phyloP scores from a whole-genome alignment of 208 protist species.

The Acanthamoeba healyi region DNA sequence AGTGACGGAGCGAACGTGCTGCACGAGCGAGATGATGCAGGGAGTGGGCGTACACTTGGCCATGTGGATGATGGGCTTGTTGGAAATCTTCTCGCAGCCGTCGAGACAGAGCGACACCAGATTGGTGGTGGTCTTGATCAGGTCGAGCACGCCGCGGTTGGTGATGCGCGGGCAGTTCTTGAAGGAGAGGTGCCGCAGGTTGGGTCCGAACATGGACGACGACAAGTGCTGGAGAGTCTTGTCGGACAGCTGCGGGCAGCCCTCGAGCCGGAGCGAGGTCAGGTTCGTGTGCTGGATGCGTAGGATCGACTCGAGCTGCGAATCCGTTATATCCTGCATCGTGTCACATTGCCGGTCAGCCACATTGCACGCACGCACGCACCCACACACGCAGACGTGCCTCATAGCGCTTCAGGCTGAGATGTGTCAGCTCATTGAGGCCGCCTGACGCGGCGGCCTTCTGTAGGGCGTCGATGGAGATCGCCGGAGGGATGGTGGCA shows the following conservation, averaged over 20 bases:
- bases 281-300: neutral
- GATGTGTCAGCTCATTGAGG: neutral
- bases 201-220: neutral
- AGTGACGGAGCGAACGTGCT: neutral
- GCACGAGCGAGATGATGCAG: too few species aligned
- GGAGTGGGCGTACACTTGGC: slow-evolving; percentile 45
- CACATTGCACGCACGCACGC: too few species aligned
- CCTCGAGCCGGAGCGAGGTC: neutral
- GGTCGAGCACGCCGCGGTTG: slow-evolving; percentile 39
- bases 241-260: slow-evolving; percentile 28
- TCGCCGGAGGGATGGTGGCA: neutral
- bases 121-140: neutral
- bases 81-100: slow-evolving; percentile 54
- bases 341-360: neutral
- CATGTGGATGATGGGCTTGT: slow-evolving; percentile 44
- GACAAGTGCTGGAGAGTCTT: neutral
- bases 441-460: slow-evolving; percentile 24
- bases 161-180: slow-evolving; percentile 54
- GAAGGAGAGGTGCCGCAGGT: slow-evolving; percentile 2
- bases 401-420: neutral
- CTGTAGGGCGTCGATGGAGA: slow-evolving; percentile 12
- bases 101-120: slow-evolving; percentile 49
- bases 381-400: too few species aligned
- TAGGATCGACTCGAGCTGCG: neutral
- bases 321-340: neutral